phyloP scores from a whole-genome alignment of 805 yeast species.

The Starmerella powellii region DNA sequence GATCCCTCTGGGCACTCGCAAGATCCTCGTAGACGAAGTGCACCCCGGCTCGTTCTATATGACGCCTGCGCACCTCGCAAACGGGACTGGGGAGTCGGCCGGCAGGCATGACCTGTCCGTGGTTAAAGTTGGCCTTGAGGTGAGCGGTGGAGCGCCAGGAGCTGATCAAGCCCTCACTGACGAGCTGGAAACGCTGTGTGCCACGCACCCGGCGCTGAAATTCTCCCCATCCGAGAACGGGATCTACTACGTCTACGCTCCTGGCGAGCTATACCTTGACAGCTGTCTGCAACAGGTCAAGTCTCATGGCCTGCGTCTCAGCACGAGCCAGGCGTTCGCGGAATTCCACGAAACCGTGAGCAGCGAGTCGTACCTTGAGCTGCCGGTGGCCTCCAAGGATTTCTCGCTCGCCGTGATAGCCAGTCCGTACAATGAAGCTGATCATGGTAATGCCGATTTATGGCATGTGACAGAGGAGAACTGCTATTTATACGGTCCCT shows the following conservation, averaged over 20 bases:
- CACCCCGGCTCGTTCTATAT: too few species aligned
- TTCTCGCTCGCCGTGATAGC: constrained; percentile 15
- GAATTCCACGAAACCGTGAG: constrained; percentile 59
- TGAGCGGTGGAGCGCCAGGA: constrained; percentile 51
- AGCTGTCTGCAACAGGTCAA: constrained; percentile 70
- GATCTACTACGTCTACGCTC: constrained; percentile 65
- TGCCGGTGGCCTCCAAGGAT: constrained; percentile 48
- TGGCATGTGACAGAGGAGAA: not conserved
- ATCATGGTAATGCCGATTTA: not conserved
- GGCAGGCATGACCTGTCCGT: constrained; percentile 30
- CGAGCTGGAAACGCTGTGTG: constrained; percentile 52
- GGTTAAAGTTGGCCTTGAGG: constrained; percentile 73
- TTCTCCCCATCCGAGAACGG: constrained; percentile 81
- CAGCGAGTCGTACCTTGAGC: constrained; percentile 53
- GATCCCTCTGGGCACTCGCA: too few species aligned
- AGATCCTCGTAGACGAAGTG: too few species aligned
- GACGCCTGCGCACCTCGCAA: too few species aligned
- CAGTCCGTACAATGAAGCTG: not conserved
- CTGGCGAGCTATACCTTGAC: constrained; percentile 83
- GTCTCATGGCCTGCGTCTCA: constrained; percentile 49
- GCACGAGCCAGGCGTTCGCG: constrained; percentile 74
- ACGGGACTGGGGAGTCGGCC: too few species aligned
- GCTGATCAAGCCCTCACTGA: constrained; percentile 28
- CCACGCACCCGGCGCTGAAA: constrained; percentile 52
- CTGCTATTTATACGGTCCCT: not conserved